phyloP scores from a whole-genome alignment of 805 yeast genomes.

The Metschnikowia bowlesiae region DNA sequence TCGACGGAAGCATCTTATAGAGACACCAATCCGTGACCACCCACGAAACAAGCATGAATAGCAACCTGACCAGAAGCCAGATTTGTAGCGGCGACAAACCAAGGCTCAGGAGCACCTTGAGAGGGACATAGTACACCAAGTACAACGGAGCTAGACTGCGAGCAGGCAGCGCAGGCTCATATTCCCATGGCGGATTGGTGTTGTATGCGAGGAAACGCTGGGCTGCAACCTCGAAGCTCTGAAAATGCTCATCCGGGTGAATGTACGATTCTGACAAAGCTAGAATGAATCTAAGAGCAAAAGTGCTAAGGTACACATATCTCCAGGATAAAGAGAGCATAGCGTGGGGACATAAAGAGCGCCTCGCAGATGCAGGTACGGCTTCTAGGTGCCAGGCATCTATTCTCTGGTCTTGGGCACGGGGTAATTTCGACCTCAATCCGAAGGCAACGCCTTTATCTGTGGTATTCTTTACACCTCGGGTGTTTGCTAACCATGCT shows the following conservation, averaged over 20 bases:
- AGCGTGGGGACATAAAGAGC: background rate
- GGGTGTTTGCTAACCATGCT: too few relatives aligned
- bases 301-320: slow-evolving; percentile 37
- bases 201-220: slow-evolving; percentile 41
- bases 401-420: background rate
- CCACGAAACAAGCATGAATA: slow-evolving; percentile 39
- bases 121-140: slow-evolving; percentile 64
- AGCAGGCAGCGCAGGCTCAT: slow-evolving; percentile 50
- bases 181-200: slow-evolving; percentile 79
- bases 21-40: slow-evolving; percentile 38
- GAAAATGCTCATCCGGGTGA: slow-evolving; percentile 98
- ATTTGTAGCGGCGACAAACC: slow-evolving; percentile 44
- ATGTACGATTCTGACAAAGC: slow-evolving; percentile 75
- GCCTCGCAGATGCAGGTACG: slow-evolving; percentile 1
- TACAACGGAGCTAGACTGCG: slow-evolving; percentile 70
- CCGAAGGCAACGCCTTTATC: too few relatives aligned
- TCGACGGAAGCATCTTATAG: slow-evolving; percentile 44
- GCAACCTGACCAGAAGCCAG: slow-evolving; percentile 52
- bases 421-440: background rate
- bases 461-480: too few relatives aligned
- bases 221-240: slow-evolving; percentile 73
- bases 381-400: background rate
- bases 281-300: slow-evolving; percentile 49
- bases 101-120: slow-evolving; percentile 31
- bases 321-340: slow-evolving; percentile 39